Evolutionary conservation across 75 land plant genomes (phyloP), one percentile per base, ranked within the genome.

Genomic region (Selaginella tamariscina): DNA sequence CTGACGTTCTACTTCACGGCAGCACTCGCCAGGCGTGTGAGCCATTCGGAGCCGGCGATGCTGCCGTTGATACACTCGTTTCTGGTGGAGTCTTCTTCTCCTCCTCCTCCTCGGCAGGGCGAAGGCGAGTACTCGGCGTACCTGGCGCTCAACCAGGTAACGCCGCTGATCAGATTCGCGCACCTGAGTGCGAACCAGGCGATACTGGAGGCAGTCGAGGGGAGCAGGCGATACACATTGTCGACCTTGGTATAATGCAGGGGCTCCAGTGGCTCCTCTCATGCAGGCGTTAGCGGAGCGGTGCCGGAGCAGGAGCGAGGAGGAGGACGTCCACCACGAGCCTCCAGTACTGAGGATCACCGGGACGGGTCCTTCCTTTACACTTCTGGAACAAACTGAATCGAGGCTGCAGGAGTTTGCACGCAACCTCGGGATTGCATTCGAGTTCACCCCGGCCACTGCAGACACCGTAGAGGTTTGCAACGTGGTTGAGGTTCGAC

Each of bases 101-200:
- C 11, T 11, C 23, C 22, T 18, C 56, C 31, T 23, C 11, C 44
- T 69, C 2, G n/a, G 65, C 65, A 55, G 71, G 49, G 18, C 1
- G 21, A 55, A 21, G 5, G 63, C 29, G 1, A 32, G 44, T 30
- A 24, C 66, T 54, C 32, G 21, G 0, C 54, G 57, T 15, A 73
- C 1, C 71, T 0, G 67, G 33, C 76, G 32, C 70, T 68, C 15
- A 65, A 65, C 23, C 32, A 70, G 26, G 32, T 64, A 23, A 29
- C 21, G 21, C 72, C 72, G 20, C 63, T 33, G 18, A 54, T 65
- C 2, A 26, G 68, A 32, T 70, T 70, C 32, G n/a, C 57, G 13
- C 2, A 94, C 44, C 80, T 94, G 27, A 94, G 95, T 0, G 98
- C 98, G 5, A 94, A 89, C 55, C 98, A 94, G 70, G 98, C 98